Percentiles rank a stretch among this genome's conserved stretches.
Evolutionary conservation across 2,329 filamentous ascomycete genomes (phyloP).

Genomic region (Bipolaris oryzae): DNA sequence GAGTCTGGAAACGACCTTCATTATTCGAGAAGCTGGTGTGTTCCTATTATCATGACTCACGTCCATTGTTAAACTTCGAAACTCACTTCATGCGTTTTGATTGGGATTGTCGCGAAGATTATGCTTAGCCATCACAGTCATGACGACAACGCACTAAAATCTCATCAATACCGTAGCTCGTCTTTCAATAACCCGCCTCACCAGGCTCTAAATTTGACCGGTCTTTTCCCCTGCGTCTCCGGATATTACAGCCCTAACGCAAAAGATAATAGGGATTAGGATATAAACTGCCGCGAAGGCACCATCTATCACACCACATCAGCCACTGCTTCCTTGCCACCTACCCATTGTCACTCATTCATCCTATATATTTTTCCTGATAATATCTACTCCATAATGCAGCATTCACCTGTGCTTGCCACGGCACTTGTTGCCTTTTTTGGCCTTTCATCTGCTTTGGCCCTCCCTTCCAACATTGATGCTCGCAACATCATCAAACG

Average conservation of each 20-base stretch:
- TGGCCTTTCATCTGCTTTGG: neutral
- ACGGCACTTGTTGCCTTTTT: neutral
- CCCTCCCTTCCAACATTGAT: neutral
- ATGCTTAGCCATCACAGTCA: neutral
- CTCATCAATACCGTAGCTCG: no score
- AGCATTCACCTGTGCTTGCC: neutral
- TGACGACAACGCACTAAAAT: no score
- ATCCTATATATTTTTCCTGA: neutral
- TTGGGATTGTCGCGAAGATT: neutral
- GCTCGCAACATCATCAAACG: slow-evolving; percentile 1
- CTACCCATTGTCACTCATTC: no score
- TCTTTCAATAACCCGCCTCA: no score
- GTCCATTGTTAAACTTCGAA: neutral
- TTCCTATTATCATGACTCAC: neutral
- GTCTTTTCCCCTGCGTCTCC: neutral
- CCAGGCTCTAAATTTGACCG: neutral
- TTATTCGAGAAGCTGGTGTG: neutral
- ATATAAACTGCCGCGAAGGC: neutral
- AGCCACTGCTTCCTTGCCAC: no score
- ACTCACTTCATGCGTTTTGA: neutral
- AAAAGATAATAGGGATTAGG: neutral
- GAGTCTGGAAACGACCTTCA: neutral
- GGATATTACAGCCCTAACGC: neutral
- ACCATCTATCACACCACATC: neutral
- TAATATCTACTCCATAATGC: neutral